These are phyloP conservation scores for Amaranthus hypochondriacus DNA, from an alignment of 148 eudicot species.

Conservation along the genomic window DNA sequence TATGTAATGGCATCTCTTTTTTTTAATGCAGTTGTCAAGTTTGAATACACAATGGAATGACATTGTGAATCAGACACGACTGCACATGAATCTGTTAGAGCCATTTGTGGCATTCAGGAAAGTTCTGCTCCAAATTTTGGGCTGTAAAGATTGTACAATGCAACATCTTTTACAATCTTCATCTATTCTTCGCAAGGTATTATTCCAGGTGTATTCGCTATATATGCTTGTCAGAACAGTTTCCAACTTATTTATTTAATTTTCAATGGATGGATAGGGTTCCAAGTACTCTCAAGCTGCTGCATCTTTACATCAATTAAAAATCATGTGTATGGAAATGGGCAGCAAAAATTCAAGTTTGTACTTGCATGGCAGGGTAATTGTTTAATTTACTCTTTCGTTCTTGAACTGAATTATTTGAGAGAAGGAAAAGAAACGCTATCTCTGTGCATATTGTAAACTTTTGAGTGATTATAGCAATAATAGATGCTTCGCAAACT, in stretches of 20 bases:
- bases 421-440: neutral
- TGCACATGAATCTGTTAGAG: constrained; percentile 88
- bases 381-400: constrained; percentile 1
- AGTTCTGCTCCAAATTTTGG: constrained; percentile 68
- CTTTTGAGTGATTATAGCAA: neutral
- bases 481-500: no score
- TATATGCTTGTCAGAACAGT: neutral
- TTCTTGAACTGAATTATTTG: neutral
- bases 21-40: constrained; percentile 50
- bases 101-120: constrained; percentile 90
- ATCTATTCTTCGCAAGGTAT: constrained; percentile 86
- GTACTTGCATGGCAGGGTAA: constrained; percentile 95
- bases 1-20: neutral
- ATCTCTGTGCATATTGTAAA: neutral
- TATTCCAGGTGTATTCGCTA: neutral
- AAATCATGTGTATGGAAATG: constrained; percentile 45
- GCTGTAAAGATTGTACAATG: constrained; percentile 52
- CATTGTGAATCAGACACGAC: constrained; percentile 58
- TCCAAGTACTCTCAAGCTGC: constrained; percentile 91
- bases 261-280: constrained; percentile 44
- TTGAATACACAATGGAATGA: constrained; percentile 60
- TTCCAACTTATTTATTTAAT: constrained; percentile 7
- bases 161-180: constrained; percentile 87
- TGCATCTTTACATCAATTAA: constrained; percentile 81
- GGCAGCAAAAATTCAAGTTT: constrained; percentile 47